Conservation (phyloP, 805 yeast species). For the Wilhelminamyces savonicus region DNA sequence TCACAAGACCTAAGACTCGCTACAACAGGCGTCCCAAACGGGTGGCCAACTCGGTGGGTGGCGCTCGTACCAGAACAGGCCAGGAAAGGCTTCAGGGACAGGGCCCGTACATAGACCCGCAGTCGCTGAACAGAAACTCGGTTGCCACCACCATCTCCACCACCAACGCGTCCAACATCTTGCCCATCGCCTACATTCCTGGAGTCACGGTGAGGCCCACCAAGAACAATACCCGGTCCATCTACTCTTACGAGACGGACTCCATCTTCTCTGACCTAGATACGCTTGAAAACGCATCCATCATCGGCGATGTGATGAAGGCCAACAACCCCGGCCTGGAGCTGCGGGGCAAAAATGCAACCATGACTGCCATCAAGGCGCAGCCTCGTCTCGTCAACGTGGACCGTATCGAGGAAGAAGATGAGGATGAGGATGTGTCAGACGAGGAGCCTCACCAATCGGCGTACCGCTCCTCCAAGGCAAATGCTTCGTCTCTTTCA, state of each 20-base stretch:
- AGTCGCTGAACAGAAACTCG: slow-evolving; percentile 20
- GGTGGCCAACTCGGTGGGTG: too few species aligned
- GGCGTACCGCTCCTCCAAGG: too few species aligned
- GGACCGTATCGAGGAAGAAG: slow-evolving; percentile 39
- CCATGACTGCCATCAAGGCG: slow-evolving; percentile 73
- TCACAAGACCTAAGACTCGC: slow-evolving; percentile 33
- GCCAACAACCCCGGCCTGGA: slow-evolving; percentile 11
- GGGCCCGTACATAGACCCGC: neutral
- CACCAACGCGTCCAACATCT: slow-evolving; percentile 78
- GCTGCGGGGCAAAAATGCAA: slow-evolving; percentile 19
- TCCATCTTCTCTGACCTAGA: slow-evolving; percentile 38
- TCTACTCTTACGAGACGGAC: slow-evolving; percentile 36
- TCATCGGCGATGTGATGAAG: slow-evolving; percentile 32
- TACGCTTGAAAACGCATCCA: slow-evolving; percentile 42
- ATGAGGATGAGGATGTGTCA: slow-evolving; percentile 25
- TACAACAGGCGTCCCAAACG: slow-evolving; percentile 4
- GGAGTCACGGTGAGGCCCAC: slow-evolving; percentile 72
- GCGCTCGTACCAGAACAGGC: too few species aligned
- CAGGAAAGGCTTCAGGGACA: slow-evolving; percentile 1
- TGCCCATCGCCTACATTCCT: slow-evolving; percentile 91
- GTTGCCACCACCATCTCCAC: slow-evolving; percentile 58
- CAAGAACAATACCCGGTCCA: slow-evolving; percentile 36
- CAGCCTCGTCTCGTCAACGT: slow-evolving; percentile 65
- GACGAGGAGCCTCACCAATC: neutral
- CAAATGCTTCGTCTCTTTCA: too few species aligned